These are phyloP conservation scores for Penicillium psychrosexuale DNA, from an alignment of 2,329 filamentous ascomycete genomes.

Conservation along the genomic window DNA sequence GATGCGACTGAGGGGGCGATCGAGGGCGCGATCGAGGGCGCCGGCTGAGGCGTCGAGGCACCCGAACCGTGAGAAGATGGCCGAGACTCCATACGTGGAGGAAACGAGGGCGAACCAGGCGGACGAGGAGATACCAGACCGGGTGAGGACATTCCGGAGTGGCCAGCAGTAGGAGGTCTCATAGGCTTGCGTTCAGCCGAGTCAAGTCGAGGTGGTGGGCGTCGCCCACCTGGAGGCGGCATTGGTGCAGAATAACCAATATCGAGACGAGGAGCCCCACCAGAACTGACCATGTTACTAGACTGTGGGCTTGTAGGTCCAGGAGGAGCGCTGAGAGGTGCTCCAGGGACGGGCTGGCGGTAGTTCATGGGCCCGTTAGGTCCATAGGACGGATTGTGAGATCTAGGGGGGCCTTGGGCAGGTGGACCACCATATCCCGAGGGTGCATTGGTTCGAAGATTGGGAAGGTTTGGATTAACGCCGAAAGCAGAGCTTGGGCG, in stretches of 20 bases:
- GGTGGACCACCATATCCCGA: slow-evolving; percentile 30
- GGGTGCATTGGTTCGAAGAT: slow-evolving; percentile 42
- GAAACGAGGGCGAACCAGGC: slow-evolving; percentile 30
- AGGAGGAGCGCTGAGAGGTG: slow-evolving; percentile 26
- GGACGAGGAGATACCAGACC: slow-evolving; percentile 26
- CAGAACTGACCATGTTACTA: slow-evolving; percentile 25
- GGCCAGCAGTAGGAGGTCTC: slow-evolving; percentile 30
- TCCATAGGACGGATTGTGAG: slow-evolving; percentile 33
- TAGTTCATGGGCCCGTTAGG: slow-evolving; percentile 33
- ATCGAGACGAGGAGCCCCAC: slow-evolving; percentile 40
- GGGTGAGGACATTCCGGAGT: slow-evolving; percentile 22
- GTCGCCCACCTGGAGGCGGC: slow-evolving; percentile 37
- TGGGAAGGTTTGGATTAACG: slow-evolving; percentile 49
- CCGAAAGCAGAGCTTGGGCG: slow-evolving; percentile 48
- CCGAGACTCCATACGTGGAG: slow-evolving; percentile 34
- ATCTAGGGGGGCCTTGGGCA: slow-evolving; percentile 11
- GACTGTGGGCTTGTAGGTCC: slow-evolving; percentile 32
- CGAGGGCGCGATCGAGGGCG: background rate
- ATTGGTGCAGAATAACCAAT: slow-evolving; percentile 49
- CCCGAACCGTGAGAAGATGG: slow-evolving; percentile 34
- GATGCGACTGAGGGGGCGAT: slow-evolving; percentile 13
- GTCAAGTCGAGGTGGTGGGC: slow-evolving; percentile 32
- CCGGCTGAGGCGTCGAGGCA: slow-evolving; percentile 42
- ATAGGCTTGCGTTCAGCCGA: slow-evolving; percentile 31
- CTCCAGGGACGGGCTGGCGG: slow-evolving; percentile 34